Percentiles rank a stretch among this genome's conserved stretches.
Conservation (phyloP, 345 rosid genomes). For the Hibiscus mutabilis region DNA sequence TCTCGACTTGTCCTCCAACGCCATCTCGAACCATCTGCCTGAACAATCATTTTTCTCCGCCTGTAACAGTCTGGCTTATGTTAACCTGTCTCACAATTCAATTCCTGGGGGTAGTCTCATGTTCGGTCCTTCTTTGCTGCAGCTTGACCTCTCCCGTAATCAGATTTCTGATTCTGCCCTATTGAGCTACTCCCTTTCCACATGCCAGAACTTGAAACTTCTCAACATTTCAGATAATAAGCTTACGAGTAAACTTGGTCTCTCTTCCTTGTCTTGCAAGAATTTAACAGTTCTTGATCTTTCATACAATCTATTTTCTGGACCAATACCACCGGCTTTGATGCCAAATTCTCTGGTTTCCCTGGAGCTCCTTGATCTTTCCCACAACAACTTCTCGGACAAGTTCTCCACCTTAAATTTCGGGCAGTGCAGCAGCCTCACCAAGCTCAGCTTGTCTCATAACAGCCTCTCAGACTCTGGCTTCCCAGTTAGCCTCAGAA, state of each 20-base stretch:
- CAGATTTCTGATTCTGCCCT: slow-evolving; percentile 36
- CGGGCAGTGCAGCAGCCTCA: slow-evolving; percentile 61
- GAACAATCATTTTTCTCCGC: slow-evolving; percentile 30
- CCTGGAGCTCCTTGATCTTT: slow-evolving; percentile 54
- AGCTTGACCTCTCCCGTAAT: slow-evolving; percentile 54
- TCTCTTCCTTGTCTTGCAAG: slow-evolving; percentile 35
- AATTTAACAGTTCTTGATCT: slow-evolving; percentile 59
- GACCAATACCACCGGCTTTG: slow-evolving; percentile 42
- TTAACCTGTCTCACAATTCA: slow-evolving; percentile 49
- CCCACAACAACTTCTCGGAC: slow-evolving; percentile 69
- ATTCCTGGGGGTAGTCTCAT: slow-evolving; percentile 45
- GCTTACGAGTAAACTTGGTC: slow-evolving; percentile 39
- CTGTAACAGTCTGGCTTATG: slow-evolving; percentile 31
- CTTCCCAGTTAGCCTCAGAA: slow-evolving; percentile 41
- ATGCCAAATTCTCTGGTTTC: slow-evolving; percentile 36
- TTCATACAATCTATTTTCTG: slow-evolving; percentile 58
- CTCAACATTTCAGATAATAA: slow-evolving; percentile 64
- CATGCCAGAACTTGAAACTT: slow-evolving; percentile 55
- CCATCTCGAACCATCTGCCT: slow-evolving; percentile 43
- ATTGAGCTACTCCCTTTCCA: slow-evolving; percentile 38
- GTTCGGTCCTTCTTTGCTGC: slow-evolving; percentile 39
- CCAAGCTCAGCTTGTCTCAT: slow-evolving; percentile 42
- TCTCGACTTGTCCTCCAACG: slow-evolving; percentile 67
- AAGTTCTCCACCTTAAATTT: slow-evolving; percentile 46
- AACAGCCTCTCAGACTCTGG: slow-evolving; percentile 48